phyloP scores from a whole-genome alignment of 2,329 filamentous ascomycete species.

The Alternaria gansuensis region DNA sequence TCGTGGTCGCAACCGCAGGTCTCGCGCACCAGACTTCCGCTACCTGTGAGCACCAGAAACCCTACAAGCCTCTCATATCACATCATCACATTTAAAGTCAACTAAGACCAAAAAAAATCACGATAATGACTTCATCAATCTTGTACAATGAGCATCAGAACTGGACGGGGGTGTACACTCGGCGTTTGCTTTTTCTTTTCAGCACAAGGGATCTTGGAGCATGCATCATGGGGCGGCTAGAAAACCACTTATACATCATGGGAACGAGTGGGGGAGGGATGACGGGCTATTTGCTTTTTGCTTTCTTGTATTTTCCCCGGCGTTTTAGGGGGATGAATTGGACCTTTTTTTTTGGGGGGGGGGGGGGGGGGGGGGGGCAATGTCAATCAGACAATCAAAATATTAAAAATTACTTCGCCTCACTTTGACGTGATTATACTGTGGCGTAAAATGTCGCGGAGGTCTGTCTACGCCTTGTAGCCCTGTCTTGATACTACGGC shows the following conservation, averaged over 20 bases:
- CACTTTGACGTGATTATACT: no score
- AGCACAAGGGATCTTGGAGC: background rate
- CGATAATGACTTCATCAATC: slow-evolving; percentile 86
- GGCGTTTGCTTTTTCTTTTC: background rate
- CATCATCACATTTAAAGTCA: slow-evolving; percentile 8
- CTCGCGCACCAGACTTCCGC: slow-evolving; percentile 81
- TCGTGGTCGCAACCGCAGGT: slow-evolving; percentile 79
- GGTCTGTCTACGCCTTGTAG: no score
- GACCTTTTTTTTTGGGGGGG: background rate
- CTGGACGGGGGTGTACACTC: background rate
- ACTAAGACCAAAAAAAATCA: slow-evolving; percentile 11
- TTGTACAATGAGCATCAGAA: slow-evolving; percentile 77
- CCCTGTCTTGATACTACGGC: no score
- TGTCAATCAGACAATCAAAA: no score
- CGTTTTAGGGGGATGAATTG: background rate
- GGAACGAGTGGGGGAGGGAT: background rate
- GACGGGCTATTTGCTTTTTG: background rate
- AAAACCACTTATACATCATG: background rate
- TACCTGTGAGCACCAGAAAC: slow-evolving; percentile 22
- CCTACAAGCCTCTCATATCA: slow-evolving; percentile 10
- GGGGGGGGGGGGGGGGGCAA: no score
- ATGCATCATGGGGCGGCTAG: slow-evolving; percentile 1
- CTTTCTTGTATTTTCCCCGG: background rate
- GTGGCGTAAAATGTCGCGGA: no score
- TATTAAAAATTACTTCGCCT: no score